Base-by-base conservation (phyloP, 176 grass and related monocot genomes). In the Elaeis guineensis region DNA sequence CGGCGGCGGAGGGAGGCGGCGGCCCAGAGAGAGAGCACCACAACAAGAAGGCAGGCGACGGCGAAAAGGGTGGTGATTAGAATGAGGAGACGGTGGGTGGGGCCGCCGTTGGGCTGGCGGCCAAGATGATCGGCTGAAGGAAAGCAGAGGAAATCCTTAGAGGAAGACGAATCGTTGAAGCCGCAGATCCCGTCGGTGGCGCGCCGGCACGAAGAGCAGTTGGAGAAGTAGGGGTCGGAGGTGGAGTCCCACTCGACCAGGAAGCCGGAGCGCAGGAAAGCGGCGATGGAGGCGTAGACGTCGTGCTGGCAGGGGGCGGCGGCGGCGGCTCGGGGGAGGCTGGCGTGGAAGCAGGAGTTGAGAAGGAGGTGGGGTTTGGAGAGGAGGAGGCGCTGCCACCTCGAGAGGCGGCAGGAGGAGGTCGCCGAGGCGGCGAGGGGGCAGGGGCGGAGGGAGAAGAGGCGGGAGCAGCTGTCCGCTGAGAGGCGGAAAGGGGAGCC, bases 21-120 rank as follows among this genome's bases (percentile, higher is more conserved):
- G 3, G 63, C 48, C 58, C 72, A 95, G 29, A 95, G 59, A 61
- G 81, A 86, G 60, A 98, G 78, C 50, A 85, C 52, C 8, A 98
- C 18, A 5, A 98, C 29, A 28, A 82, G 23, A 19, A 89, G 50
- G 3, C 82, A 69, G 54, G 56, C 80, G 28, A 69, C 74, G n/a
- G 65, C 75, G 19, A 69, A 15, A 21, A 80, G 69, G 44, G 71
- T 67, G 29, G 61, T 60, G 52, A 62, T 62, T 51, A 77, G 72
- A 55, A 76, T 24, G 28, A 76, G 35, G 15, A 82, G 16, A 50
- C 60, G 73, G 4, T 49, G 19, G 29, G 67, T 25, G 7, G 25
- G 16, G 2, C 30, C 67, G 28, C 19, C 25, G 28, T 16, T 54
- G 48, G 25, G 58, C 15, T 39, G 49, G 28, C 14, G 15, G 16